Evolutionary conservation across 2,329 filamentous ascomycete genomes (phyloP).

Genomic region (Colletotrichum destructivum): DNA sequence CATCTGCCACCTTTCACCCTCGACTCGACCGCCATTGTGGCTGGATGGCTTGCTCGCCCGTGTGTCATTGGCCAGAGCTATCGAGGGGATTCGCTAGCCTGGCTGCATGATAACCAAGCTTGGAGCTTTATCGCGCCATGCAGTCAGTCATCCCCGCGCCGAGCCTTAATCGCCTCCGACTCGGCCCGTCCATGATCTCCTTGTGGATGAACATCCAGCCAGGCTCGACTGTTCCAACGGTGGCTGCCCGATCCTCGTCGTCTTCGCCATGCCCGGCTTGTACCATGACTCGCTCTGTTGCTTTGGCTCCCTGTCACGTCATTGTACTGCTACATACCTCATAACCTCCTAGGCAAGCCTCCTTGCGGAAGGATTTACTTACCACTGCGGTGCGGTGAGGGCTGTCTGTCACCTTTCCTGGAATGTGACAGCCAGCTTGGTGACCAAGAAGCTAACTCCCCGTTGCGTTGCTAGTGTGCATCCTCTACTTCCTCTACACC

Average conservation of each 20-base stretch:
- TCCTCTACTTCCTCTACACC: neutral
- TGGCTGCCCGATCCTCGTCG: conserved; percentile 8
- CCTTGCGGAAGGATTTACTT: neutral
- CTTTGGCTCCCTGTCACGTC: conserved; percentile 6
- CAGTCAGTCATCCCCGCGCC: conserved; percentile 17
- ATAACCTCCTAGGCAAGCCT: neutral
- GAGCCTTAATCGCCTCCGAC: conserved; percentile 1
- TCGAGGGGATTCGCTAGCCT: neutral
- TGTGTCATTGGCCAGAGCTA: conserved; percentile 17
- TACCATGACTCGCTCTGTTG: conserved; percentile 12
- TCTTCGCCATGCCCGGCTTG: neutral
- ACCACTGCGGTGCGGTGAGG: neutral
- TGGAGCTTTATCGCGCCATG: conserved; percentile 8
- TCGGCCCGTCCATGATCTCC: neutral
- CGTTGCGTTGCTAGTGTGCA: neutral
- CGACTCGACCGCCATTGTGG: conserved; percentile 1
- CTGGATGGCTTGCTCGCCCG: neutral
- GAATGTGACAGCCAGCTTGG: neutral
- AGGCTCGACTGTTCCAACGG: conserved; percentile 10
- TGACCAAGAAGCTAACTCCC: neutral
- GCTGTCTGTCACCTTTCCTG: neutral
- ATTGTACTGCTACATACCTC: conserved; percentile 12
- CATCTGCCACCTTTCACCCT: neutral
- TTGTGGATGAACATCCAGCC: conserved; percentile 1
- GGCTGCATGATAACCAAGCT: conserved; percentile 16